These are phyloP conservation scores for Rauvolfia tetraphylla DNA, from an alignment of 257 asterid species.

Conservation along the genomic window DNA sequence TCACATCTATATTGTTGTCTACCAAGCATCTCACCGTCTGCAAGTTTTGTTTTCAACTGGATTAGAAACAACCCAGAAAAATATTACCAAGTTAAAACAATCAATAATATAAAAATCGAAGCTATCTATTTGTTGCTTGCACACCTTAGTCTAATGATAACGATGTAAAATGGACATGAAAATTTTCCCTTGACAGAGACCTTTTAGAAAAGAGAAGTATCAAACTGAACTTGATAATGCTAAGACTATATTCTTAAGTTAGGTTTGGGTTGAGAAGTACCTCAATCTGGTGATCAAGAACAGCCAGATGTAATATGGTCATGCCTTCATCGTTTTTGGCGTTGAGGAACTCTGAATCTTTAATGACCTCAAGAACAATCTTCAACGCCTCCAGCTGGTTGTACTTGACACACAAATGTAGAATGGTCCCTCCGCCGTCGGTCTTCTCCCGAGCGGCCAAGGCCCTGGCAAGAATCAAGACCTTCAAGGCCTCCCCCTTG, in stretches of 20 bases:
- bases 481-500: constrained; percentile 25
- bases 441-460: constrained; percentile 26
- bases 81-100: background rate
- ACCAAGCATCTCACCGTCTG: constrained; percentile 14
- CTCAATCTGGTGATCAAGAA: constrained; percentile 19
- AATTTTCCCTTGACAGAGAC: no score
- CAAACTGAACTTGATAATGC: no score
- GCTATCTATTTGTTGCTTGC: no score
- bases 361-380: constrained; percentile 20
- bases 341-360: constrained; percentile 18
- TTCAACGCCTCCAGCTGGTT: constrained; percentile 27
- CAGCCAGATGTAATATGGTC: constrained; percentile 27
- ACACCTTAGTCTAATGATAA: no score
- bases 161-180: no score
- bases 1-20: background rate
- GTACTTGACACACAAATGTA: constrained; percentile 47
- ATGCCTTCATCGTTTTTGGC: constrained; percentile 37
- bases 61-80: background rate
- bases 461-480: constrained; percentile 16
- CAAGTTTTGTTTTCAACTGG: background rate
- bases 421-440: constrained; percentile 17
- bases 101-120: no score
- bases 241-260: no score
- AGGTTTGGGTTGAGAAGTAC: no score
- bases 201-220: no score